Evolutionary conservation across 768 basidiomycete genomes (phyloP).

Genomic region (Russula ochroleuca): DNA sequence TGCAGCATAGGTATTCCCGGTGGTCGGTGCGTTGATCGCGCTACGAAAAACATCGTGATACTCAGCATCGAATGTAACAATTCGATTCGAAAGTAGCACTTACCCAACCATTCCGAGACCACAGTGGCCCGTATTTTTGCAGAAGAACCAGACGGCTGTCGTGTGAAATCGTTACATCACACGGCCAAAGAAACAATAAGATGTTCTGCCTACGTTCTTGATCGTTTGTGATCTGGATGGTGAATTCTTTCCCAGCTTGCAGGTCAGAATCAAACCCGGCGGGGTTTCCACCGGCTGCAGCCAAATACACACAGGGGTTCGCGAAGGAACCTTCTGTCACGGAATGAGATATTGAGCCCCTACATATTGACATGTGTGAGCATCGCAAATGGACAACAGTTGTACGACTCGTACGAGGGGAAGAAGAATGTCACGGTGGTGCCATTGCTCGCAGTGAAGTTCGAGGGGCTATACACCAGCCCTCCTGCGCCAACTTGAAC

Average conservation of each 20-base stretch:
- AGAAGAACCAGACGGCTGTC: slow-evolving; percentile 55
- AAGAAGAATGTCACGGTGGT: slow-evolving; percentile 53
- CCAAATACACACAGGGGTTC: slow-evolving; percentile 39
- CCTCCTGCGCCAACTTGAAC: slow-evolving; percentile 43
- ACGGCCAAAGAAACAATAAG: background rate
- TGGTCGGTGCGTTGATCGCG: slow-evolving; percentile 46
- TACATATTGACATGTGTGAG: slow-evolving; percentile 11
- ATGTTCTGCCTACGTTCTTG: slow-evolving; percentile 39
- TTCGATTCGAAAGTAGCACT: slow-evolving; percentile 4
- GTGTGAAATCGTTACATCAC: background rate
- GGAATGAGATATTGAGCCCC: slow-evolving; percentile 28
- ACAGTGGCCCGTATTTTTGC: slow-evolving; percentile 47
- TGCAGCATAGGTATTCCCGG: slow-evolving; percentile 42
- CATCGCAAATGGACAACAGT: background rate
- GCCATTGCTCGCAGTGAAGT: slow-evolving; percentile 47
- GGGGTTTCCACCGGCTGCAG: slow-evolving; percentile 34
- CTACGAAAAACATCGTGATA: slow-evolving; percentile 18
- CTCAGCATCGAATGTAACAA: background rate
- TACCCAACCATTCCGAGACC: slow-evolving; percentile 50
- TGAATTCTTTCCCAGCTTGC: slow-evolving; percentile 38
- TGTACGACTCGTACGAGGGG: slow-evolving; percentile 37
- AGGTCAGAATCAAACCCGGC: slow-evolving; percentile 56
- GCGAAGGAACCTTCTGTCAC: slow-evolving; percentile 34
- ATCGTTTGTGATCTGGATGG: slow-evolving; percentile 46
- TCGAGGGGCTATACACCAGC: slow-evolving; percentile 44